Conservation (phyloP, 768 basidiomycete genomes). For the Tephrocybe sp. region DNA sequence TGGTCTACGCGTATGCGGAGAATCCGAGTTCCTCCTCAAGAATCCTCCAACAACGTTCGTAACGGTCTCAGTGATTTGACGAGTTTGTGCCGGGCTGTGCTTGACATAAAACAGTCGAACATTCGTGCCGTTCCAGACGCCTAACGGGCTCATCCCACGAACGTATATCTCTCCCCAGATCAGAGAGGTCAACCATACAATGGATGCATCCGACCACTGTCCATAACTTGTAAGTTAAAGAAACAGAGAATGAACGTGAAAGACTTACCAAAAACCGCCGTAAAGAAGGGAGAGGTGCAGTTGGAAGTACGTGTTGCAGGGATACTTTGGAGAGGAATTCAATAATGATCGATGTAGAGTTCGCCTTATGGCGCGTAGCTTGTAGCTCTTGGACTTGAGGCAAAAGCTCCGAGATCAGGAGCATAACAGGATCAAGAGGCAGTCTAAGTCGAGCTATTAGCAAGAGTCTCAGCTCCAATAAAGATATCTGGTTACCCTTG, state of each 20-base stretch:
- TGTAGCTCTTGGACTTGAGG: conserved; percentile 86
- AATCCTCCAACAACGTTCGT: conserved; percentile 82
- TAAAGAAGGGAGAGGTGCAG: conserved; percentile 59
- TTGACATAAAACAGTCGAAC: conserved; percentile 92
- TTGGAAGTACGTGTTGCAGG: conserved; percentile 73
- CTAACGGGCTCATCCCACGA: conserved; percentile 81
- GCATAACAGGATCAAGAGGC: conserved; percentile 84
- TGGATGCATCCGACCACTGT: conserved; percentile 91
- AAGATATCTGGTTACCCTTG: conserved; percentile 64
- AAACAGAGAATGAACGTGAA: background rate
- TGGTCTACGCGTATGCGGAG: conserved; percentile 17
- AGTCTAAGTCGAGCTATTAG: conserved; percentile 45
- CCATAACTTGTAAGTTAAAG: conserved; percentile 3
- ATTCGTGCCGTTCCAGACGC: conserved; percentile 88
- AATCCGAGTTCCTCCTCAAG: conserved; percentile 51
- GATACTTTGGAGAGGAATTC: conserved; percentile 74
- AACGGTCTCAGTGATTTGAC: conserved; percentile 77
- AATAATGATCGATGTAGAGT: conserved; percentile 66
- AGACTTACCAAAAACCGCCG: conserved; percentile 68
- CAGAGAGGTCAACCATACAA: conserved; percentile 89
- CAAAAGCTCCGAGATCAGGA: conserved; percentile 85
- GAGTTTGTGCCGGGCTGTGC: conserved; percentile 67
- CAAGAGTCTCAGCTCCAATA: background rate
- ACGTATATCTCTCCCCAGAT: conserved; percentile 98
- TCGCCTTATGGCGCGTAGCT: conserved; percentile 58